Conservation (phyloP, 2,329 filamentous ascomycete genomes). For the Calonectria fujianensis region DNA sequence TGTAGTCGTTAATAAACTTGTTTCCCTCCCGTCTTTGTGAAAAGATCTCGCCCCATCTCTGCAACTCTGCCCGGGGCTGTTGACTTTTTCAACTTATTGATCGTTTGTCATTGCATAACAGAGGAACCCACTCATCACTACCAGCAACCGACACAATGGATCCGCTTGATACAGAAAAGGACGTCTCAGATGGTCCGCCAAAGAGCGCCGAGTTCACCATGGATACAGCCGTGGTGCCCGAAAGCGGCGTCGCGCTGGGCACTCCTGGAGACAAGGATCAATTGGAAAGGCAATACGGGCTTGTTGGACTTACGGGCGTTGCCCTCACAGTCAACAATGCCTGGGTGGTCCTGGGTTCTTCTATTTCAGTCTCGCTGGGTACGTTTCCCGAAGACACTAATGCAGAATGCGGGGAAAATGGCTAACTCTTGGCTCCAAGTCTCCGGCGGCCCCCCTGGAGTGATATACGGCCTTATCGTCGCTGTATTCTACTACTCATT, state of each 20-base stretch:
- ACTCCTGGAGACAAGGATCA: slow-evolving; percentile 51
- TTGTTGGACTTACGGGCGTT: slow-evolving; percentile 51
- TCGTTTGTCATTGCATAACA: not conserved
- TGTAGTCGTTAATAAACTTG: not conserved
- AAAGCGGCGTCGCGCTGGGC: slow-evolving; percentile 40
- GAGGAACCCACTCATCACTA: not conserved
- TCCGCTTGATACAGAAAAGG: slow-evolving; percentile 38
- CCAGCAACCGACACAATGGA: not conserved
- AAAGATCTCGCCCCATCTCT: not conserved
- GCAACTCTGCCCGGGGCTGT: too few species aligned
- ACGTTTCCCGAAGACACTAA: not conserved
- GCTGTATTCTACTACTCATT: slow-evolving; percentile 52
- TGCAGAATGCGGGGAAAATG: not conserved
- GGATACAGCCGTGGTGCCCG: slow-evolving; percentile 41
- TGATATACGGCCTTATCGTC: slow-evolving; percentile 51
- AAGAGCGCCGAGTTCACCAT: slow-evolving; percentile 38
- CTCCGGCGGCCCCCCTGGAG: slow-evolving; percentile 49
- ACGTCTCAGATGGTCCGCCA: slow-evolving; percentile 10
- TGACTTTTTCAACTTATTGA: not conserved
- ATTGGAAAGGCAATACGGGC: slow-evolving; percentile 50
- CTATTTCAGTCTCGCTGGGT: slow-evolving; percentile 51
- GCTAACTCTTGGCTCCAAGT: slow-evolving; percentile 41
- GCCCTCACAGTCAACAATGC: slow-evolving; percentile 55
- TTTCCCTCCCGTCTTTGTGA: not conserved
- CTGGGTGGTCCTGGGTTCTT: slow-evolving; percentile 53